phyloP scores from a whole-genome alignment of 2,329 filamentous ascomycete species.

The Sporothrix sp. region DNA sequence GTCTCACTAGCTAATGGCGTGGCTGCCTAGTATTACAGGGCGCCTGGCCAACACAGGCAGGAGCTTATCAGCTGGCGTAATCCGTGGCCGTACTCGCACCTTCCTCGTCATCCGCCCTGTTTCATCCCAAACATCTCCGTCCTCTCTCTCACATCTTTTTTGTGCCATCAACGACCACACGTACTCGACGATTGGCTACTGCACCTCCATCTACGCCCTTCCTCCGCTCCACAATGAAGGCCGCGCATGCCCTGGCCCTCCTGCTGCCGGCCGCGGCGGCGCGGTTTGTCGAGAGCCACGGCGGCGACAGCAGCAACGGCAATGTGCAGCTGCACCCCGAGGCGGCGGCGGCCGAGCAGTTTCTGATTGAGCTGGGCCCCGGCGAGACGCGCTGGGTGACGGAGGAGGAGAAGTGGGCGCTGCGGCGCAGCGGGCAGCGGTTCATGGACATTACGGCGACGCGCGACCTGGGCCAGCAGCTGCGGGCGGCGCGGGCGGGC shows the following conservation, averaged over 20 bases:
- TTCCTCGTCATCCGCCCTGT: not conserved
- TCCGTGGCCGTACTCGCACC: too few species aligned
- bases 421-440: constrained; percentile 70
- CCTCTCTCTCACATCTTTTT: not conserved
- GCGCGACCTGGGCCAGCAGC: constrained; percentile 47
- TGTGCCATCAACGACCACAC: not conserved
- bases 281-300: constrained; percentile 45
- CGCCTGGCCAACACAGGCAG: constrained; percentile 5
- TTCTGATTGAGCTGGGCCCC: constrained; percentile 74
- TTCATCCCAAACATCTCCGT: not conserved
- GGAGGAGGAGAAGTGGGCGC: constrained; percentile 89
- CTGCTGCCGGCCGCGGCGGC: constrained; percentile 45
- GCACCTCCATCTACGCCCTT: not conserved
- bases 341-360: constrained; percentile 39
- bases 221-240: constrained; percentile 35
- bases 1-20: too few species aligned
- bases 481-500: not conserved
- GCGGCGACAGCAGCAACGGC: too few species aligned
- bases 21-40: too few species aligned
- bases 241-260: constrained; percentile 41
- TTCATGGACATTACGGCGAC: constrained; percentile 94
- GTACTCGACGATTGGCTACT: not conserved
- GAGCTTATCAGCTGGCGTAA: too few species aligned
- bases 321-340: constrained; percentile 40
- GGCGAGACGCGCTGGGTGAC: constrained; percentile 80